Percentiles rank a stretch among this genome's conserved stretches.
phyloP scores from a whole-genome alignment of 352 stramenopile genomes.

The Phytophthora tentaculata region DNA sequence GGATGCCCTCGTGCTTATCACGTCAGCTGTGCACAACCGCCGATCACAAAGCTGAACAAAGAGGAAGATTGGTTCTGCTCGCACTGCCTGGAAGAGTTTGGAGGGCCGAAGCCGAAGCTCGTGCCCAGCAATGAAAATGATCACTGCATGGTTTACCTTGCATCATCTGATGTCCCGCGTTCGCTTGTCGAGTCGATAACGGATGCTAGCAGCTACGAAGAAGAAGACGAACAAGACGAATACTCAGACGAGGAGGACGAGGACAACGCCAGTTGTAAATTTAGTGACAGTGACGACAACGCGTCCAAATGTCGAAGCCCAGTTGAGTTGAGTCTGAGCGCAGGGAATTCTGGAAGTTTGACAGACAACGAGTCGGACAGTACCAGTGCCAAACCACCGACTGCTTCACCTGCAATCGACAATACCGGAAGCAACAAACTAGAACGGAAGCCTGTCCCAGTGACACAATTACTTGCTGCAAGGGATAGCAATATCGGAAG shows the following conservation, averaged over 20 bases:
- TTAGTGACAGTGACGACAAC: slow-evolving; percentile 7
- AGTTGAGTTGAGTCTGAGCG: slow-evolving; percentile 17
- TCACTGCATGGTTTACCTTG: slow-evolving; percentile 23
- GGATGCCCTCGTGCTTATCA: slow-evolving; percentile 76
- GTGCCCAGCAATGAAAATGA: slow-evolving; percentile 34
- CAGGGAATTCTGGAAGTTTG: slow-evolving; percentile 12
- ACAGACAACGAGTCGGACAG: slow-evolving; percentile 37
- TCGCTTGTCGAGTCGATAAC: slow-evolving; percentile 21
- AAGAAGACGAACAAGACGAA: slow-evolving; percentile 14
- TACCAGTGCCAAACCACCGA: slow-evolving; percentile 14
- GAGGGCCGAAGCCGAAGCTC: slow-evolving; percentile 21
- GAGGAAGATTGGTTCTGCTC: slow-evolving; percentile 62
- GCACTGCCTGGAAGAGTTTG: slow-evolving; percentile 41
- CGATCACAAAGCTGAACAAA: slow-evolving; percentile 54
- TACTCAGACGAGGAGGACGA: slow-evolving; percentile 29
- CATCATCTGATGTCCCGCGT: slow-evolving; percentile 7
- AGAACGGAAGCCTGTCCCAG: too few relatives aligned
- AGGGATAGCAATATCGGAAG: slow-evolving; percentile 4
- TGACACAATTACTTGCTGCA: too few relatives aligned
- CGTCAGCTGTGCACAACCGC: slow-evolving; percentile 71
- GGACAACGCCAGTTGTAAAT: slow-evolving; percentile 1
- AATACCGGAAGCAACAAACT: neutral
- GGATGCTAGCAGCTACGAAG: slow-evolving; percentile 23
- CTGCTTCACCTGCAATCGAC: slow-evolving; percentile 4
- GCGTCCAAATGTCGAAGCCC: slow-evolving; percentile 12